A percentile compares a stretch with the other conserved stretches of the same genome.
phyloP scores from a whole-genome alignment of 768 basidiomycete species.

The Amanita jacksonii region DNA sequence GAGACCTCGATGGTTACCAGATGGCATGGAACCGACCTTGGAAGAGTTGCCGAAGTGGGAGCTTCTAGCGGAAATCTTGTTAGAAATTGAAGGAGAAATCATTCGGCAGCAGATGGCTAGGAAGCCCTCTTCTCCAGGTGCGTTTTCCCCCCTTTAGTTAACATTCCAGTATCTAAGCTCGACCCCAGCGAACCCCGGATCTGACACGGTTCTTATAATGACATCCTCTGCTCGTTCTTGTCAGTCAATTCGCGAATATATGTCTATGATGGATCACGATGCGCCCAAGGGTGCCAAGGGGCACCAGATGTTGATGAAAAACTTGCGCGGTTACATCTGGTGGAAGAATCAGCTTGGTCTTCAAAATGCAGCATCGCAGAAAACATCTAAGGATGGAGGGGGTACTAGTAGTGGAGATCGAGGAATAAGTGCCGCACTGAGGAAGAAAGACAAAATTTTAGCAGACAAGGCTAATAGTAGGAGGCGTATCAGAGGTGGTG shows the following conservation, averaged over 20 bases:
- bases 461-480: constrained; percentile 53
- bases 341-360: too few species aligned
- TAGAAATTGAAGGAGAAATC: constrained; percentile 87
- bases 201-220: constrained; percentile 83
- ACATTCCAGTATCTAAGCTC: not conserved
- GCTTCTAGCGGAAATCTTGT: constrained; percentile 70
- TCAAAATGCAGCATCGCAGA: too few species aligned
- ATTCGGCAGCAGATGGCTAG: constrained; percentile 43
- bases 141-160: not conserved
- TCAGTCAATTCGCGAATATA: constrained; percentile 68
- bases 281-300: constrained; percentile 57
- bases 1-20: constrained; percentile 56
- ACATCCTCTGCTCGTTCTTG: constrained; percentile 71
- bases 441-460: constrained; percentile 62
- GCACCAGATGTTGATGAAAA: constrained; percentile 68
- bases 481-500: constrained; percentile 72
- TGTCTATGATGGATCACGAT: constrained; percentile 52
- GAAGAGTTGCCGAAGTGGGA: constrained; percentile 97
- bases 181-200: constrained; percentile 34
- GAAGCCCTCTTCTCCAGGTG: constrained; percentile 18
- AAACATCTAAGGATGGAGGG: constrained; percentile 24
- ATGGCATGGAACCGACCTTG: constrained; percentile 73
- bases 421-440: constrained; percentile 62
- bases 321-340: constrained; percentile 62
- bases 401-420: constrained; percentile 21